Evolutionary conservation across 1,284 basidiomycete species (phyloP), one percentile per base, ranked within the genome.

Genomic region (Wolfiporia cocos): DNA sequence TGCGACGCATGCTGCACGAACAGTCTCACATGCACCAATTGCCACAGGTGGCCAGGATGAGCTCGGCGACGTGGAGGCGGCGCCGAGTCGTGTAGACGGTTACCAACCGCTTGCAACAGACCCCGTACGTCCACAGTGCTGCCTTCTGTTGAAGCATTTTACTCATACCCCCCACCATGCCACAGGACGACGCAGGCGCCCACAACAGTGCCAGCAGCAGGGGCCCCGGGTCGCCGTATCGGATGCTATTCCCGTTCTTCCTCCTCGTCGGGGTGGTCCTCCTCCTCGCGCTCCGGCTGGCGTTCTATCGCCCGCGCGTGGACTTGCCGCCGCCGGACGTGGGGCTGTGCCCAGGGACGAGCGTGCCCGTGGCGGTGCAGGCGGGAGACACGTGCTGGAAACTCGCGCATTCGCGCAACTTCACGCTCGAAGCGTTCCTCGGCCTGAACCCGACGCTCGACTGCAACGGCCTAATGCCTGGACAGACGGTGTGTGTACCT

Each of bases 381-480:
- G 67, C 71, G 2, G 83, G 81, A 10, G 81, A 87, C 51, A 75
- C 74, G 3, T 87, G 84, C 57, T 87, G 83, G 83, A 74, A 73
- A 10, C 71, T 87, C 26, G 67, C 76, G 15, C 65, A 68, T 41
- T 56, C 63, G 10, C 63, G 75, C 46, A 74, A 74, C 9, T 75
- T 71, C 49, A 66, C 68, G 9, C 47, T 85, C 43, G 78, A 81
- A 18, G 67, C 68, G 41, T 63, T 87, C 23, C 67, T 63, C 37
- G 64, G 67, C 34, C 60, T 73, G 18, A 87, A 87, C 52, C 66
- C 67, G 5, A 67, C 66, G 37, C 54, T 85, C 38, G 59, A 74
- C 15, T 87, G 84, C 56, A 71, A 72, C 23, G 58, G 62, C 24
- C 61, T 87, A 30, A 69, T 69, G 51, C 78, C 79, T 1, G 81